Conservation (phyloP, 768 basidiomycete species). For the Asterophora parasitica region DNA sequence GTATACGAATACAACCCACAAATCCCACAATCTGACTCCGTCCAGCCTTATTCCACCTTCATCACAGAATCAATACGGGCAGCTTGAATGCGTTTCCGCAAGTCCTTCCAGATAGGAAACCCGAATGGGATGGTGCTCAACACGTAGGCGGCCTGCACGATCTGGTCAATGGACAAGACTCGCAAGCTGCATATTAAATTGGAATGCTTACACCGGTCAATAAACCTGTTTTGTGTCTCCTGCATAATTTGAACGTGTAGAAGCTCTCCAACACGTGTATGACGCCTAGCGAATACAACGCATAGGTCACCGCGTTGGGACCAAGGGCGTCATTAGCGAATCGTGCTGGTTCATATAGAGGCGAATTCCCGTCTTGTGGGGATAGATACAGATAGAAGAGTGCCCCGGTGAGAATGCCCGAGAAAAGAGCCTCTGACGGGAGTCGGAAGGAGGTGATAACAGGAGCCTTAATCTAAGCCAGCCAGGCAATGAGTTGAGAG, state of each 20-base stretch:
- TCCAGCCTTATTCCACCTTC: slow-evolving; percentile 51
- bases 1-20: neutral
- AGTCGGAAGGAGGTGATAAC: slow-evolving; percentile 53
- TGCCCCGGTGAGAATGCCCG: slow-evolving; percentile 22
- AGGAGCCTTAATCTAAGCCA: slow-evolving; percentile 53
- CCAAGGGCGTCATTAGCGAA: slow-evolving; percentile 27
- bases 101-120: slow-evolving; percentile 46
- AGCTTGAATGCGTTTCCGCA: slow-evolving; percentile 56
- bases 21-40: neutral
- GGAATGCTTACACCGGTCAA: slow-evolving; percentile 30
- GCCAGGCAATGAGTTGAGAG: neutral
- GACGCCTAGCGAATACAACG: slow-evolving; percentile 28
- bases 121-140: slow-evolving; percentile 48
- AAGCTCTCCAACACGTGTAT: slow-evolving; percentile 43
- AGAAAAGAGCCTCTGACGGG: slow-evolving; percentile 26
- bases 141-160: slow-evolving; percentile 48
- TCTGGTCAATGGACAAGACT: neutral
- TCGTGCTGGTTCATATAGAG: slow-evolving; percentile 29
- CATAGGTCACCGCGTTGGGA: slow-evolving; percentile 21
- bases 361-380: slow-evolving; percentile 21
- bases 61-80: slow-evolving; percentile 76
- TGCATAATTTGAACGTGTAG: slow-evolving; percentile 44
- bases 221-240: slow-evolving; percentile 45
- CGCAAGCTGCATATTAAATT: neutral
- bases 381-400: slow-evolving; percentile 29